These are phyloP conservation scores for Pyrenula massariospora DNA, from an alignment of 495 filamentous ascomycete species.

Conservation along the genomic window DNA sequence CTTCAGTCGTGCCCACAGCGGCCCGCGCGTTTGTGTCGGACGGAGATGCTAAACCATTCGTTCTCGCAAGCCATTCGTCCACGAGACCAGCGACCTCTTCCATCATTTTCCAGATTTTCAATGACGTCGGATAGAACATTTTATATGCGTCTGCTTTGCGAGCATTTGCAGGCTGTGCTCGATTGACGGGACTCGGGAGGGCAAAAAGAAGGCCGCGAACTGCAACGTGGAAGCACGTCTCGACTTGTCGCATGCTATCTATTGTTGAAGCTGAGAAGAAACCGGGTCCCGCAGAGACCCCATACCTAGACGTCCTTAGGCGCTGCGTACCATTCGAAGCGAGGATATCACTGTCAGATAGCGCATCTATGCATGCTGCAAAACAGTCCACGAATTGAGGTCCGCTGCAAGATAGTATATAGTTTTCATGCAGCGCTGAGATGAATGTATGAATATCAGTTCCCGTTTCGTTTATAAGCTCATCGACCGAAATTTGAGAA, in stretches of 20 bases:
- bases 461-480: slow-evolving; percentile 76
- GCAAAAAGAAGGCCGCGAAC: slow-evolving; percentile 73
- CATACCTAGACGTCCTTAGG: slow-evolving; percentile 20
- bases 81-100: slow-evolving; percentile 68
- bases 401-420: slow-evolving; percentile 67
- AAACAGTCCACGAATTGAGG: slow-evolving; percentile 47
- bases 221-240: slow-evolving; percentile 81
- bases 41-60: slow-evolving; percentile 14
- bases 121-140: slow-evolving; percentile 77
- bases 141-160: slow-evolving; percentile 47
- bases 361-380: slow-evolving; percentile 66
- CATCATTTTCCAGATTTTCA: slow-evolving; percentile 63
- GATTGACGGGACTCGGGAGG: slow-evolving; percentile 73
- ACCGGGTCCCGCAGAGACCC: slow-evolving; percentile 16
- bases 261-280: slow-evolving; percentile 33
- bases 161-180: slow-evolving; percentile 31
- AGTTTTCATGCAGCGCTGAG: slow-evolving; percentile 92
- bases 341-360: slow-evolving; percentile 82
- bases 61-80: slow-evolving; percentile 47
- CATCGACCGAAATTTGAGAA: slow-evolving; percentile 61
- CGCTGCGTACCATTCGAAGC: slow-evolving; percentile 28
- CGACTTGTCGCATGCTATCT: slow-evolving; percentile 75
- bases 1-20: slow-evolving; percentile 18
- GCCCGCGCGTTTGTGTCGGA: slow-evolving; percentile 9
- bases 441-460: slow-evolving; percentile 84